Conservation (phyloP, 1,284 basidiomycete species). For the Marasmius fiardii region DNA sequence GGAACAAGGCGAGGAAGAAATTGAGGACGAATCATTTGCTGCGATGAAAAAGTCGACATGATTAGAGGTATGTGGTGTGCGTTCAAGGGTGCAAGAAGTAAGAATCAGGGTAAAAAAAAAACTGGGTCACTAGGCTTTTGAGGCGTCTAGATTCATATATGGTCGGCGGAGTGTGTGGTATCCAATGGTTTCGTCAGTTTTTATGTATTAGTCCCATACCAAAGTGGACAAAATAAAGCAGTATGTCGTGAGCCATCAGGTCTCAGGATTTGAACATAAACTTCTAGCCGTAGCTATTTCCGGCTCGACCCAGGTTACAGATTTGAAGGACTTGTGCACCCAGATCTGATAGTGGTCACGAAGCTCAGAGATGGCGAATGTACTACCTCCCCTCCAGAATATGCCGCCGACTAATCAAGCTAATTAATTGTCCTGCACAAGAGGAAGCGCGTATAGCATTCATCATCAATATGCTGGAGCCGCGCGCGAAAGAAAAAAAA, state of each 20-base stretch:
- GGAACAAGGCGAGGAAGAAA: constrained; percentile 1
- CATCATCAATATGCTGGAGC: no score
- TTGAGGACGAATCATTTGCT: background rate
- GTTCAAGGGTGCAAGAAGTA: background rate
- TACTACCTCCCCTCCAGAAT: no score
- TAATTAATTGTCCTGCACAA: no score
- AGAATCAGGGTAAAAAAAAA: background rate
- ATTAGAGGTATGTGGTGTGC: background rate
- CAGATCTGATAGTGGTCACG: background rate
- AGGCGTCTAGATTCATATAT: background rate
- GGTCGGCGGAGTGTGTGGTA: background rate
- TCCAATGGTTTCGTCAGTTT: background rate
- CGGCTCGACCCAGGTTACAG: background rate
- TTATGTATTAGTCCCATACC: background rate
- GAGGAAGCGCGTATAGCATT: no score
- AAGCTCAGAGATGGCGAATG: no score
- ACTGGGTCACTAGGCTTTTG: background rate
- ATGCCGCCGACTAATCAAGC: no score
- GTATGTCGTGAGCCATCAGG: background rate
- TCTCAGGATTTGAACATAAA: background rate
- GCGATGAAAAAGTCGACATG: no score
- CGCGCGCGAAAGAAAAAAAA: no score
- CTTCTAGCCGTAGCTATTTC: background rate
- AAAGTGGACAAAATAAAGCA: background rate
- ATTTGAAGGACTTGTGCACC: background rate